Base-by-base conservation (phyloP, 1,284 basidiomycete genomes). In the Malassezia equina region DNA sequence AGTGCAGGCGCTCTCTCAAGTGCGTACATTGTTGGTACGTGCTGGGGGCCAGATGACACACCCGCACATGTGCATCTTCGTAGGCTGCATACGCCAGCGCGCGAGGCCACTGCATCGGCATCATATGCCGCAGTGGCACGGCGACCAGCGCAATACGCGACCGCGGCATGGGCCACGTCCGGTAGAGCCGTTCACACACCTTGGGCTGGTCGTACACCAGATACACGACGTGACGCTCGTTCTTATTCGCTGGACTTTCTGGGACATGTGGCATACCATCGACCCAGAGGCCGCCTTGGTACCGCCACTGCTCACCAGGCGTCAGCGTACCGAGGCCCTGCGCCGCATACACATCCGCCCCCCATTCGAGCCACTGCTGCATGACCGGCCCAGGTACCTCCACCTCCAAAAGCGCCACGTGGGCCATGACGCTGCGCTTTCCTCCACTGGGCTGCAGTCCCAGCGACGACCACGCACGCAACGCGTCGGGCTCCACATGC, bases 361-460 rank as follows among this genome's bases (percentile, higher is more conserved):
- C 23, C 0, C 28, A 21, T 11, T 34, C 28, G 34, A 52, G 36
- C 55, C 50, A 52, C 25, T 33, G 12, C 28, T 29, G 34, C 21
- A 51, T 43, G 7, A 33, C 48, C 1, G 32, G 13, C 17, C 11
- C 17, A 4, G 17, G 23, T 8, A 45, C 1, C 8, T 42, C 39
- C n/a, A 42, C 21, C 11, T 51, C 55, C 2, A 48, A 28, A 3
- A 57, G 50, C 36, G 47, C 55, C 6, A 39, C 44, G 7, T 34
- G 29, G 1, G 48, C 55, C n/a, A 17, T 17, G 2, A 57, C 24
- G 1, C 12, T 4, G 19, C 51, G 51, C 4, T 34, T 27, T 0
- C 55, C 55, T 9, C 15, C 39, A 17, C 27, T 28, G 2, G 55
- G 55, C 50, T 47, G 42, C 15, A 57, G 34, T n/a, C 49, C 55